Base-by-base conservation (phyloP, 2,329 filamentous ascomycete species). In the Lecanicillium sp. region DNA sequence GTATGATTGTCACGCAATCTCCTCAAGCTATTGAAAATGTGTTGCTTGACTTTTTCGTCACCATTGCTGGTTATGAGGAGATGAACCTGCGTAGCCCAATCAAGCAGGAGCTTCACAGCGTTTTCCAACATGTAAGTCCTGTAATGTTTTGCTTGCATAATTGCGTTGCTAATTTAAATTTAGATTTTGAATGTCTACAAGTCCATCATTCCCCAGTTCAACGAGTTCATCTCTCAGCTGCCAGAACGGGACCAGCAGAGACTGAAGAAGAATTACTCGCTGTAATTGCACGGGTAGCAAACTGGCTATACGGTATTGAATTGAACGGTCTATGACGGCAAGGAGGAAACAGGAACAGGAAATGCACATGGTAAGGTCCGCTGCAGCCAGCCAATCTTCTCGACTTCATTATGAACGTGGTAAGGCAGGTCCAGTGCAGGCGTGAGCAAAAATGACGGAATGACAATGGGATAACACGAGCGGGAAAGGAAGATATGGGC, bases 1-100 rank as follows among this genome's bases (percentile, higher is more conserved):
- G 85, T 39, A 73, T 83, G 49, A 75, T 94, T 34, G 84, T 96
- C 4, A 75, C 84, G 45, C 78, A 80, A 54, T 96, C 96, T 53
- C 92, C 92, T 1, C 78, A 88, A 55, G 87, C 88, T 2, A 90
- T 98, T 78, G 92, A 96, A 63, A 82, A 82, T 49, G 84, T 80
- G 42, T 69, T 98, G 29, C 70, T 83, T 27, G 76, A 83, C 41
- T 94, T 92, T 63, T 94, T 98, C 58, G 74, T 71, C 37, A 74
- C 85, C 41, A 94, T 96, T 64, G 85, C 90, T 13, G 71, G 75
- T 43, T 94, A 88, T 58, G 76, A 77, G 42, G 75, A 81, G 47
- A 73, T 80, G 45, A 69, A 72, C 44, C 65, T 76, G 39, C 70
- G 71, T 42, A 78, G 68, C 42, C 73, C 77, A 17, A 60, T 76